Base-by-base conservation (phyloP, 2,329 filamentous ascomycete genomes). In the Aspergillus terreus region DNA sequence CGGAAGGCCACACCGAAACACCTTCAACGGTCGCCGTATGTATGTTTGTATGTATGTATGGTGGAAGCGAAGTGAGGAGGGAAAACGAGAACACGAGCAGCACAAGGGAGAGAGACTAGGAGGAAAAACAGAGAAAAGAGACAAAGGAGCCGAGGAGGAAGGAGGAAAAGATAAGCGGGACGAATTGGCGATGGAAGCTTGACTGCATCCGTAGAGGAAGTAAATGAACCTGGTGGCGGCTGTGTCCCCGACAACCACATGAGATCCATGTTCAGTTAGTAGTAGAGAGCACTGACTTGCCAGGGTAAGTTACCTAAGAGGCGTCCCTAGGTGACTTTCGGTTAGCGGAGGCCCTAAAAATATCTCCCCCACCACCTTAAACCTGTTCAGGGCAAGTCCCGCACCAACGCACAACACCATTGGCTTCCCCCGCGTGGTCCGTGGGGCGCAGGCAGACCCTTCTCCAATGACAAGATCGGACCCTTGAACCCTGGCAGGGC, bases 171-270 rank as follows among this genome's bases (percentile, higher is more conserved):
- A 15, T 17, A 19, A 48, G 27, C 7, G 27, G 15, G 46, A 44
- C 15, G 44, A 46, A n/a, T 30, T 30, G 32, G n/a, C 15, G 10
- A 35, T 27, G 32, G 14, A 19, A 38, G 12, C 17, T 27, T 44
- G 17, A 48, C 49, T 54, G 52, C 52, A 54, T 51, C 25, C 54
- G 54, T 51, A 45, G 43, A 42, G 14, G 19, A 32, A 41, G 14
- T 30, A 35, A 17, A 10, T 43, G 25, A 44, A 25, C 17, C 27
- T 45, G 46, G 54, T 56, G 54, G 56, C 55, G 58, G 54, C 56
- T 56, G 57, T 59, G 57, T 44, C 57, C 57, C 56, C 41, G 57
- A 57, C 58, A 54, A 60, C 58, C 51, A 54, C 27, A 30, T 30
- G 27, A 9, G 27, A 30, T 23, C 23, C 23, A 4, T 6, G 23